Base-by-base conservation (phyloP, 768 basidiomycete genomes). In the Omphalotus guepiniiformis region DNA sequence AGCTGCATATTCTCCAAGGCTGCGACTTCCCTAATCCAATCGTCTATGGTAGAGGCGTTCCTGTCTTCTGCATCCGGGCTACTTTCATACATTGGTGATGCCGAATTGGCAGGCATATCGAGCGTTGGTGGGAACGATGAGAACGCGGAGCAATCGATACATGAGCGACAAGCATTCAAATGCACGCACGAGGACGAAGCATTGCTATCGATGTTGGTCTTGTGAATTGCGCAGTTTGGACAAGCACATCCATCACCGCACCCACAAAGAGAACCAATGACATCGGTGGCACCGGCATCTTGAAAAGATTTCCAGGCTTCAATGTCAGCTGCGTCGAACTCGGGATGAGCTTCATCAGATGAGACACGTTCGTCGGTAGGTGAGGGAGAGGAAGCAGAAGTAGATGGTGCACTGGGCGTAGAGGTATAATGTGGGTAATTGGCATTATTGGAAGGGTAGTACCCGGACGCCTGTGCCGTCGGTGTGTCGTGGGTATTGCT, bases 101-200 rank as follows among this genome's bases (percentile, higher is more conserved):
- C 55, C 12, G 62, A 70, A 47, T 73, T 71, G 32, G 75, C 64
- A 7, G 73, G 68, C 19, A 72, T 55, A 6, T 70, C 58, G 3
- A 77, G 68, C 46, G 76, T 62, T n/a, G 34, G 6, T 28, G 46
- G 28, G 7, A 47, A 39, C n/a, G 46, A 47, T 0, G 79, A 70
- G 35, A 80, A 65, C 50, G 85, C 76, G 35, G 80, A 76, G 58
- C 81, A 86, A 49, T 85, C 82, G 2, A 85, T 63, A 51, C 85
- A 87, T 27, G 75, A 70, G 1, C 64, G 58, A 40, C 74, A 75
- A 0, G 64, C 62, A 9, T 56, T 53, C 2, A 71, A 70, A 46
- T 70, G 65, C 4, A 51, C 49, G 49, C 75, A 75, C 1, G 62
- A 50, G 27, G 59, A 72, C 68, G 34, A 72, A 63, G 62, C 72